Evolutionary conservation across 1,284 basidiomycete species (phyloP), one percentile per base, ranked within the genome.

Genomic region (Malassezia pachydermatis): DNA sequence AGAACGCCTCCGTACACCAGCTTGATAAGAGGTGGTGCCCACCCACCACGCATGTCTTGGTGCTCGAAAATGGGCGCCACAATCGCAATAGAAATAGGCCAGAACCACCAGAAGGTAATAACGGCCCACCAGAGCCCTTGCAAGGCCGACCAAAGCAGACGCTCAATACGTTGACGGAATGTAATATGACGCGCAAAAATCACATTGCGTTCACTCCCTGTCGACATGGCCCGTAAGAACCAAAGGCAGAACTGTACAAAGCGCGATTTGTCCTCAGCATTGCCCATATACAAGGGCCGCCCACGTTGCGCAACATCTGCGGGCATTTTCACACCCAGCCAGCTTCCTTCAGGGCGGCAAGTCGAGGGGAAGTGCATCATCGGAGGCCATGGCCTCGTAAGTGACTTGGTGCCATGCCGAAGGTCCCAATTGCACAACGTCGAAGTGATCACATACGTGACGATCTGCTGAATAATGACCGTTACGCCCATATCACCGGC

Each of bases 1-100:
- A 67, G 19, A 6, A 67, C 37, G 4, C 38, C 66, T 14, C 72
- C 72, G 17, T 54, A 73, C 3, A 72, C 35, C 17, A 70, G 58
- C 55, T 72, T 73, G 61, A 72, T 72, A 28, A 70, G 59, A 41
- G 59, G 51, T 2, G 69, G 65, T 0, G 58, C 54, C 69, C 69
- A 73, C 1, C 65, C 68, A 11, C 60, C 58, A 0, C 58, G 65
- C 55, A 73, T 51, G 22, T 73, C 51, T 2, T 51, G 24, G 14
- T 58, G 51, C 10, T 59, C 66, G 48, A 65, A 73, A 36, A 67
- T 58, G 5, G 72, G 70, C 37, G 65, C 55, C 1, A 59, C 44
- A 27, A 70, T 70, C 20, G 65, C 65, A 22, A 70, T 66, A 2
- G 63, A 53, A 5, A 70, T 48, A 2, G 62, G 62, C 67, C 67